phyloP scores from a whole-genome alignment of 768 basidiomycete genomes.

The Arthromyces matolae region DNA sequence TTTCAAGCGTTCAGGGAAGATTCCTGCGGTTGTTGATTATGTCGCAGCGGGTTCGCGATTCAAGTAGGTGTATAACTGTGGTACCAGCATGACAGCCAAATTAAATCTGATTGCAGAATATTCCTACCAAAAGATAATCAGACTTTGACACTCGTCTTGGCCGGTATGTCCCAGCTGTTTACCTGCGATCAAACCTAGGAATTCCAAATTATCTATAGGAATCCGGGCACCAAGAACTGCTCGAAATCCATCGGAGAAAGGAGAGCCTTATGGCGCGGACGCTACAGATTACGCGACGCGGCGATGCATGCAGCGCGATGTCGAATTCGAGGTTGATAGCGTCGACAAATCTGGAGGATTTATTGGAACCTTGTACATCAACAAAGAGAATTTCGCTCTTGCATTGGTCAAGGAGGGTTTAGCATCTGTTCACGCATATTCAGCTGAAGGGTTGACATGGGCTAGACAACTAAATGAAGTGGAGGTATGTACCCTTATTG shows the following conservation, averaged over 20 bases:
- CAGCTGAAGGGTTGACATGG: slow-evolving; percentile 81
- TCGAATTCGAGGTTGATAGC: slow-evolving; percentile 87
- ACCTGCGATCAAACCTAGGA: too few relatives aligned
- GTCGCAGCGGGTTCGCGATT: slow-evolving; percentile 93
- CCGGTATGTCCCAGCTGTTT: slow-evolving; percentile 45
- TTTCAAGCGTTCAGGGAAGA: slow-evolving; percentile 85
- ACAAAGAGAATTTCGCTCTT: slow-evolving; percentile 87
- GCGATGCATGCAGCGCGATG: slow-evolving; percentile 90
- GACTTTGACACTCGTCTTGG: slow-evolving; percentile 87
- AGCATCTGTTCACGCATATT: slow-evolving; percentile 84
- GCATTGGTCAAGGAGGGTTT: slow-evolving; percentile 83
- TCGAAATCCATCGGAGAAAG: slow-evolving; percentile 75
- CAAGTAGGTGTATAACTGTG: slow-evolving; percentile 53
- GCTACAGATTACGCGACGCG: slow-evolving; percentile 75
- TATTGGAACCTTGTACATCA: slow-evolving; percentile 82
- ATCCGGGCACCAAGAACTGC: slow-evolving; percentile 90
- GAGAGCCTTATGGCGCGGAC: slow-evolving; percentile 86
- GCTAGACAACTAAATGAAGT: slow-evolving; percentile 76
- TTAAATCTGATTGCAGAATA: slow-evolving; percentile 44
- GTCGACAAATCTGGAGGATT: slow-evolving; percentile 96
- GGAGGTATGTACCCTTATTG: slow-evolving; percentile 48
- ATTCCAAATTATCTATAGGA: too few relatives aligned
- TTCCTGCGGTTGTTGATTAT: slow-evolving; percentile 87
- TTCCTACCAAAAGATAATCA: slow-evolving; percentile 90
- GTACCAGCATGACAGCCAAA: neutral